A percentile compares a stretch with the other conserved stretches of the same genome.
These are phyloP conservation scores for Pholiota molesta DNA, from an alignment of 768 basidiomycete genomes.

Conservation along the genomic window DNA sequence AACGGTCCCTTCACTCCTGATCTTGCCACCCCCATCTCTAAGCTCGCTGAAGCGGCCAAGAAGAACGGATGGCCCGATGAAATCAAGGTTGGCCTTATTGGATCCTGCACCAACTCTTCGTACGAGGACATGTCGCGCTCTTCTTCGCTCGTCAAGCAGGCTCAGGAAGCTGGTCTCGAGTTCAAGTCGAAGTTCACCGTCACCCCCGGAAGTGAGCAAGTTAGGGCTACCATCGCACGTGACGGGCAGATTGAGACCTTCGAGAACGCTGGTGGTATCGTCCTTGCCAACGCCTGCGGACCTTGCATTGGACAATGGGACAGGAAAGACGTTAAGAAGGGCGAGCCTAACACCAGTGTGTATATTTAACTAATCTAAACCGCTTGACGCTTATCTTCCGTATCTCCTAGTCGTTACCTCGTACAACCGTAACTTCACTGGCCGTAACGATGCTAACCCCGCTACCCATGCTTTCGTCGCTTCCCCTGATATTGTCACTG, in stretches of 20 bases:
- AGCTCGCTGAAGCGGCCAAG: constrained; percentile 90
- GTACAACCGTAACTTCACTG: constrained; percentile 99
- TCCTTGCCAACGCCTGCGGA: constrained; percentile 98
- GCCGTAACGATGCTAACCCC: constrained; percentile 99
- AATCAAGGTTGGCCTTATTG: constrained; percentile 96
- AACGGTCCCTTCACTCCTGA: constrained; percentile 99
- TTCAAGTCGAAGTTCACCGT: constrained; percentile 96
- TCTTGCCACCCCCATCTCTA: constrained; percentile 96
- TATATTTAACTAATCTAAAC: constrained; percentile 15
- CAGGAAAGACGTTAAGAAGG: constrained; percentile 94
- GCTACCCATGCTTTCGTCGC: constrained; percentile 97
- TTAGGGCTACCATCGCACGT: constrained; percentile 96
- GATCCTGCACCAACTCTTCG: constrained; percentile 99
- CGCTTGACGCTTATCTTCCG: constrained; percentile 9
- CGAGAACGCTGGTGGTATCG: constrained; percentile 86
- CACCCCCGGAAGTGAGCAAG: constrained; percentile 97
- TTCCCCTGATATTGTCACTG: constrained; percentile 94
- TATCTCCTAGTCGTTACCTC: constrained; percentile 83
- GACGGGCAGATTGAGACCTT: constrained; percentile 92
- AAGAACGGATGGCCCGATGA: constrained; percentile 97
- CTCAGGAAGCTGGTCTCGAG: constrained; percentile 81
- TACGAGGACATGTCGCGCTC: constrained; percentile 99
- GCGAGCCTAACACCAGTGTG: constrained; percentile 93
- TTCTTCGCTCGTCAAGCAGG: constrained; percentile 91
- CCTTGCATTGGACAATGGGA: constrained; percentile 99